phyloP scores from a whole-genome alignment of 2,329 filamentous ascomycete species.

The Colletotrichum euphorbiae region DNA sequence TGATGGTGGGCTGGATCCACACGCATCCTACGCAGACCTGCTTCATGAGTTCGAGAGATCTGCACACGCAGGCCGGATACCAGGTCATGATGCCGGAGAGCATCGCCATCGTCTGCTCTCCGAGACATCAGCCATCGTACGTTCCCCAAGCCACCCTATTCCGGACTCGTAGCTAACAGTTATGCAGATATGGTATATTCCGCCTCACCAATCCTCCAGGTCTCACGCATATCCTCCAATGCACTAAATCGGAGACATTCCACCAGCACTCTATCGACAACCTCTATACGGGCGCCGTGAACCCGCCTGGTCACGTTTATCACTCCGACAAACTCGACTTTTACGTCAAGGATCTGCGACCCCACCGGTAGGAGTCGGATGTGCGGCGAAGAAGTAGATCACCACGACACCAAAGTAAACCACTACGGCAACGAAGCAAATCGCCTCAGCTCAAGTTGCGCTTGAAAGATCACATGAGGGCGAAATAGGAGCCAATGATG shows the following conservation, averaged over 20 bases:
- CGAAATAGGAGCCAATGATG: not conserved
- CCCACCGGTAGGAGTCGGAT: conserved; percentile 42
- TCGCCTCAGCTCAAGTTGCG: not conserved
- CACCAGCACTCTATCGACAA: conserved; percentile 78
- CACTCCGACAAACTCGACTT: conserved; percentile 75
- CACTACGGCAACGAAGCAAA: not conserved
- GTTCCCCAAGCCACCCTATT: conserved; percentile 47
- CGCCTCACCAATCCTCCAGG: conserved; percentile 93
- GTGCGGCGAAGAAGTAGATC: not conserved
- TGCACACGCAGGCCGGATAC: conserved; percentile 94
- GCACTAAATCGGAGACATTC: conserved; percentile 82
- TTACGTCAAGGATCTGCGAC: conserved; percentile 66
- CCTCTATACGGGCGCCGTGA: conserved; percentile 80
- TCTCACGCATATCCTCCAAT: conserved; percentile 84
- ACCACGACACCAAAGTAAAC: not conserved
- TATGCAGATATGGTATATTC: conserved; percentile 84
- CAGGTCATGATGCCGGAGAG: conserved; percentile 97
- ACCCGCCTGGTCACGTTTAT: conserved; percentile 76
- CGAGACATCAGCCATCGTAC: conserved; percentile 80
- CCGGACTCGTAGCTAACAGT: conserved; percentile 10
- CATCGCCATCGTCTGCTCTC: conserved; percentile 96
- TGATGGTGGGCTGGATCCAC: conserved; percentile 96
- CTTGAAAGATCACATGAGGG: not conserved
- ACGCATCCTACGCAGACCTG: conserved; percentile 97
- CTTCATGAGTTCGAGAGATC: conserved; percentile 94